Evolutionary conservation across 192 early-diverging fungal genomes (phyloP).

Genomic region (Dimargaris cristalligena): DNA sequence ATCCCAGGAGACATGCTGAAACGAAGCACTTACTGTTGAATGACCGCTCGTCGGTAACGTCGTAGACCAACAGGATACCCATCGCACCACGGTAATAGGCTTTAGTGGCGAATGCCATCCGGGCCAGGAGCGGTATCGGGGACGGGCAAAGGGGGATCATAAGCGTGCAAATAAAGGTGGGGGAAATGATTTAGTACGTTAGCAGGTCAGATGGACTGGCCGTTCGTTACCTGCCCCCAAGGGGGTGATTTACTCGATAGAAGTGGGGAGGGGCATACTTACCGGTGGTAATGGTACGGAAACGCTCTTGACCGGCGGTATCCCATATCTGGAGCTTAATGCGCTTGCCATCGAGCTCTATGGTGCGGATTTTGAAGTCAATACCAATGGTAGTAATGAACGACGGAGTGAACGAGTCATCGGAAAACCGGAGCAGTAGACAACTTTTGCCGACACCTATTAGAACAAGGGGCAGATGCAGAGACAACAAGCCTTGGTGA

Average conservation of each 20-base stretch:
- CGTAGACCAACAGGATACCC: constrained; percentile 96
- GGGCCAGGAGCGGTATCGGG: too few relatives aligned
- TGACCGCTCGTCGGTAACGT: constrained; percentile 95
- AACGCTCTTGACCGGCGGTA: constrained; percentile 97
- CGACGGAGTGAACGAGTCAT: constrained; percentile 97
- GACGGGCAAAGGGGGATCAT: too few relatives aligned
- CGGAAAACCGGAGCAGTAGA: constrained; percentile 89
- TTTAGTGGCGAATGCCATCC: too few relatives aligned
- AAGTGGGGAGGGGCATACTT: constrained; percentile 7
- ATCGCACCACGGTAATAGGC: constrained; percentile 99
- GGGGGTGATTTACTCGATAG: too few relatives aligned
- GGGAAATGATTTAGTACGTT: too few relatives aligned
- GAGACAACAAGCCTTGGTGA: too few relatives aligned
- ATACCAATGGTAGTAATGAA: constrained; percentile 99
- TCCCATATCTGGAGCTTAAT: constrained; percentile 99
- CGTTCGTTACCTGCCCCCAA: too few relatives aligned
- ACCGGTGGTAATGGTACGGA: constrained; percentile 97
- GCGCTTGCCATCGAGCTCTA: constrained; percentile 95
- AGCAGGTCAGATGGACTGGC: too few relatives aligned
- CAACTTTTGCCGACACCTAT: constrained; percentile 93
- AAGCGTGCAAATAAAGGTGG: too few relatives aligned
- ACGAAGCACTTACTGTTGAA: constrained; percentile 73
- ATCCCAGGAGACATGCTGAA: too few relatives aligned
- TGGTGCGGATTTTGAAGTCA: constrained; percentile 98
- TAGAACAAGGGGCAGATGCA: too few relatives aligned